Base-by-base conservation (phyloP, 73 alveolate genomes). In the Uronychia binucleata region DNA sequence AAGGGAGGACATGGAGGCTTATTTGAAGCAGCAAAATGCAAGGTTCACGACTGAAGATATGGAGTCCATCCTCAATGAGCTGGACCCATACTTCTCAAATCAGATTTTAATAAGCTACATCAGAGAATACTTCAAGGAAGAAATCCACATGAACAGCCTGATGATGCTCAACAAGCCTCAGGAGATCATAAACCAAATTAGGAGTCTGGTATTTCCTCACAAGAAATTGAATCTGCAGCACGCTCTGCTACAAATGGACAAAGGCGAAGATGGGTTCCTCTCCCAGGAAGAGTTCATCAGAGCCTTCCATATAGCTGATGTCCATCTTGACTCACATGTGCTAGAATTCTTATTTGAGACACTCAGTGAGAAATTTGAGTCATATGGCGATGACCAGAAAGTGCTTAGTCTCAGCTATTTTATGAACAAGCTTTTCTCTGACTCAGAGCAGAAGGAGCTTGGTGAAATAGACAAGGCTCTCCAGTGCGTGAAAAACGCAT, bases 21-120 rank as follows among this genome's bases (percentile, higher is more conserved):
- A 86, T 33, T 77, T 86, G 32, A n/a, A 5, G 33, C 34, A 35
- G 28, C 25, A 30, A 1, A 33, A 79, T 27, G 28, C 58, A 31
- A 57, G 46, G 77, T 86, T 86, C 81, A 46, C 80, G 19, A 84
- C 78, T 58, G 87, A 86, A 79, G 92, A 86, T 35, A 79, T 86
- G 13, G 92, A 86, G 28, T 57, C 92, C 1, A 59, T 86, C 33
- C 31, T 86, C 28, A 86, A 78, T 59, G 92, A 86, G 33, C 33
- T 86, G 25, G 92, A 86, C 60, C 92, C 92, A 29, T 86, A 76
- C 86, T 86, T 79, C 59, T 67, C 91, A 1, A 81, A 82, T 30
- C 76, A 77, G 5, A 85, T 85, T 11, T 31, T 77, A 35, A 85
- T 85, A 26, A 30, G 33, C 13, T 57, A 46, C 1, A 78, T 85